A percentile compares a stretch with the other conserved stretches of the same genome.
Conservation (phyloP, 805 yeast genomes). For the Yamadazyma insecticola region DNA sequence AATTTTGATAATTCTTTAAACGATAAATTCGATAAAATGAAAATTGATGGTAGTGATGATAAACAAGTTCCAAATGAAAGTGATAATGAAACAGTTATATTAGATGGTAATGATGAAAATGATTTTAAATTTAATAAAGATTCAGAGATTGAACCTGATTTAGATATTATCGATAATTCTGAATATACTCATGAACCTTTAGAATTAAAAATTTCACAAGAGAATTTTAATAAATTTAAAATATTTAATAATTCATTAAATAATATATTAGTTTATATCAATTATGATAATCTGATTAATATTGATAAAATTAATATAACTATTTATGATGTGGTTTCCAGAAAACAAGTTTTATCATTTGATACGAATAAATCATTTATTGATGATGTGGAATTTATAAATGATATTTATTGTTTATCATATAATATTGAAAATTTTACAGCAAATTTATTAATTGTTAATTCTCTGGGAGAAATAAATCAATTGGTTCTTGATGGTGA, state of each 20-base stretch:
- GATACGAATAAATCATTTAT: slow-evolving; percentile 1
- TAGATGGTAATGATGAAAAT: slow-evolving; percentile 15
- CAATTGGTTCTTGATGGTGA: slow-evolving; percentile 9
- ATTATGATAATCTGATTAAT: slow-evolving; percentile 5
- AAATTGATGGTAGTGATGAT: slow-evolving; percentile 1
- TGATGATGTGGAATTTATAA: slow-evolving; percentile 4
- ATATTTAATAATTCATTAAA: slow-evolving; percentile 11
- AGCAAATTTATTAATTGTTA: slow-evolving; percentile 6
- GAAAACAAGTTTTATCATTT: neutral
- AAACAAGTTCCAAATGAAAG: slow-evolving; percentile 14
- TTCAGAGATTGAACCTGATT: slow-evolving; percentile 3
- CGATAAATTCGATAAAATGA: slow-evolving; percentile 7
- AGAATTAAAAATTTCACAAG: neutral
- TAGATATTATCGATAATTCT: no score
- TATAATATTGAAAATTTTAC: slow-evolving; percentile 1
- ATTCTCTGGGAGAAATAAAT: slow-evolving; percentile 9
- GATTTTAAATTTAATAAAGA: slow-evolving; percentile 2
- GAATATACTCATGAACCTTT: neutral
- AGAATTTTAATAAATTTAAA: slow-evolving; percentile 5
- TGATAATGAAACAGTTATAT: slow-evolving; percentile 25
- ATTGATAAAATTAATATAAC: slow-evolving; percentile 3
- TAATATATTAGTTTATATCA: slow-evolving; percentile 7
- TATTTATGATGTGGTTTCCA: slow-evolving; percentile 2
- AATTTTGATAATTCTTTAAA: slow-evolving; percentile 1
- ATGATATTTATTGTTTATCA: slow-evolving; percentile 6